phyloP scores from a whole-genome alignment of 2,329 filamentous ascomycete species.

The Aspergillus novofumigatus region DNA sequence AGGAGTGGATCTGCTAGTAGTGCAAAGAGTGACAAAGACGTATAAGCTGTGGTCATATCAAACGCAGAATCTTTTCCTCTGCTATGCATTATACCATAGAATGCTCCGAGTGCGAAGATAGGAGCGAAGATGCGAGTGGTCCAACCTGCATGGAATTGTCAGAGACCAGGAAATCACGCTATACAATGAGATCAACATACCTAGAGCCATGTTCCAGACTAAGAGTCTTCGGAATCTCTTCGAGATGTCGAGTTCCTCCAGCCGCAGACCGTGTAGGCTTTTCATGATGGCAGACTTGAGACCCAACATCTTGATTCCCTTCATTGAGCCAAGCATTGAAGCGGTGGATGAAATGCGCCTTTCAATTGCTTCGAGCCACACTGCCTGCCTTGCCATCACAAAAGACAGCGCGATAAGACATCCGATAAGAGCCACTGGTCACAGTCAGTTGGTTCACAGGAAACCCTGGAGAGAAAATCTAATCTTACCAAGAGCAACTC shows the following conservation, averaged over 20 bases:
- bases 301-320: conserved; percentile 50
- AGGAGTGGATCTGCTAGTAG: conserved; percentile 45
- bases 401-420: conserved; percentile 34
- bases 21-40: conserved; percentile 46
- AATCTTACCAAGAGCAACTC: conserved; percentile 37
- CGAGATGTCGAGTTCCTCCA: conserved; percentile 40
- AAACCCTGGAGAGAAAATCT: conserved; percentile 1
- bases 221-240: conserved; percentile 40
- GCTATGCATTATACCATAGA: conserved; percentile 38
- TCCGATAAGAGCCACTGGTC: conserved; percentile 30
- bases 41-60: conserved; percentile 43
- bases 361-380: conserved; percentile 51
- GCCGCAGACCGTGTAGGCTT: conserved; percentile 37
- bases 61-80: conserved; percentile 28
- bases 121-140: conserved; percentile 41
- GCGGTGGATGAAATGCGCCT: conserved; percentile 47
- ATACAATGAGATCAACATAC: conserved; percentile 15
- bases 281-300: conserved; percentile 40
- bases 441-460: neutral
- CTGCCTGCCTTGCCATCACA: conserved; percentile 38
- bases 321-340: conserved; percentile 48
- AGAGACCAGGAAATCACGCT: conserved; percentile 1
- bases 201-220: conserved; percentile 39
- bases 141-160: conserved; percentile 25
- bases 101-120: conserved; percentile 45